Conservation (phyloP, 2,329 filamentous ascomycete species). For the Pseudopithomyces chartarum region DNA sequence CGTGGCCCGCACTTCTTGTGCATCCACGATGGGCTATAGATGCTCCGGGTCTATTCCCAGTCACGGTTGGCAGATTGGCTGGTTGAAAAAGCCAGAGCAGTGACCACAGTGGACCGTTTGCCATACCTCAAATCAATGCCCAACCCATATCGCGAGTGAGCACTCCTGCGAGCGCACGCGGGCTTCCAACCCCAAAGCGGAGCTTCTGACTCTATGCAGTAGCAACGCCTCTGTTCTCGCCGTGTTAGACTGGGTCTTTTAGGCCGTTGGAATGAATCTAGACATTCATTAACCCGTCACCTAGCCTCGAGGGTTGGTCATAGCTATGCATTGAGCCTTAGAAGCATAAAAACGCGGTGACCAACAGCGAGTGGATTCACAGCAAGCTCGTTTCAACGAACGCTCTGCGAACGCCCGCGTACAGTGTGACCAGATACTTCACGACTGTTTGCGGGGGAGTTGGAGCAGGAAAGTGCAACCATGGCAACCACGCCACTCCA, state of each 20-base stretch:
- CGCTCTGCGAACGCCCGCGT: background rate
- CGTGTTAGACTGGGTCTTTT: background rate
- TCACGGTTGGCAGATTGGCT: background rate
- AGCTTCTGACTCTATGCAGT: background rate
- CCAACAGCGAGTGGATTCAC: too few relatives aligned
- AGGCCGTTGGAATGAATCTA: too few relatives aligned
- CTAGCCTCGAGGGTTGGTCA: too few relatives aligned
- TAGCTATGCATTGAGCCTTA: too few relatives aligned
- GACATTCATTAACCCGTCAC: too few relatives aligned
- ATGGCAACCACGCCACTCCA: background rate
- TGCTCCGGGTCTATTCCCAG: too few relatives aligned
- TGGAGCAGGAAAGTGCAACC: conserved; percentile 3
- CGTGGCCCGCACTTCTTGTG: background rate
- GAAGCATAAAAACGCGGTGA: too few relatives aligned
- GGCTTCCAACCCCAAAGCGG: background rate
- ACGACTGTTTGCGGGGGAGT: conserved; percentile 1
- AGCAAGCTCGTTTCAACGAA: background rate
- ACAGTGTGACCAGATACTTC: background rate
- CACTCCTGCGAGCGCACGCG: background rate
- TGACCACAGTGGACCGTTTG: background rate
- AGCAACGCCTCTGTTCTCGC: too few relatives aligned
- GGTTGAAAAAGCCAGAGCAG: background rate
- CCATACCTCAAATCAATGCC: background rate
- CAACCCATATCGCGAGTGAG: background rate
- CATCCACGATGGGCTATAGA: background rate